Percentiles rank a stretch among this genome's conserved stretches.
Conservation (phyloP, 345 rosid species). For the Bruguiera gymnorhiza region DNA sequence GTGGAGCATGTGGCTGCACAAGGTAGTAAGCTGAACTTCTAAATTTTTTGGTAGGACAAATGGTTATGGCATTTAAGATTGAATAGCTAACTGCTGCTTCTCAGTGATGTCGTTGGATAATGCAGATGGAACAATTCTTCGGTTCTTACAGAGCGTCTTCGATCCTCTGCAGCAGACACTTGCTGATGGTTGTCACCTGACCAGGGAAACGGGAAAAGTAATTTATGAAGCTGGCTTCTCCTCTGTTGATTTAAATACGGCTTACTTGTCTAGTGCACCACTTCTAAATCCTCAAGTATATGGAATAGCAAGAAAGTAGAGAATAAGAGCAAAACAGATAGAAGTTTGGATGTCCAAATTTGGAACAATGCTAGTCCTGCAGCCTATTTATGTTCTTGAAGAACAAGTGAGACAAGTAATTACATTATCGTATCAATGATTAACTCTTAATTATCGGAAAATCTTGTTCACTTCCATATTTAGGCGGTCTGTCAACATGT, state of each 20-base stretch:
- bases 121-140: conserved; percentile 67
- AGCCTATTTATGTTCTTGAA: too few species aligned
- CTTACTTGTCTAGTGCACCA: conserved; percentile 34
- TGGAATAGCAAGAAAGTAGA: conserved; percentile 62
- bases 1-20: conserved; percentile 88
- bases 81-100: background rate
- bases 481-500: too few species aligned
- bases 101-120: background rate
- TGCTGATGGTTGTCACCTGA: conserved; percentile 75
- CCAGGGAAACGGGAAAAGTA: conserved; percentile 55
- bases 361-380: too few species aligned
- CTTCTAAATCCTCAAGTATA: conserved; percentile 60
- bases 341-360: background rate
- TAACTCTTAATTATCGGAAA: too few species aligned
- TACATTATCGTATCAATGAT: too few species aligned
- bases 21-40: conserved; percentile 40
- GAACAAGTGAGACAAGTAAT: too few species aligned
- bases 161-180: conserved; percentile 71
- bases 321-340: background rate
- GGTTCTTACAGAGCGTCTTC: conserved; percentile 50
- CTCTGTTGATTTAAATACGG: conserved; percentile 38
- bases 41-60: background rate
- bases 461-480: too few species aligned
- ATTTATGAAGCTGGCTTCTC: conserved; percentile 65
- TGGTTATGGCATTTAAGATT: background rate